Percentiles rank a stretch among this genome's conserved stretches.
Conservation (phyloP, 2,329 filamentous ascomycete species). For the Paramyrothecium sp. region DNA sequence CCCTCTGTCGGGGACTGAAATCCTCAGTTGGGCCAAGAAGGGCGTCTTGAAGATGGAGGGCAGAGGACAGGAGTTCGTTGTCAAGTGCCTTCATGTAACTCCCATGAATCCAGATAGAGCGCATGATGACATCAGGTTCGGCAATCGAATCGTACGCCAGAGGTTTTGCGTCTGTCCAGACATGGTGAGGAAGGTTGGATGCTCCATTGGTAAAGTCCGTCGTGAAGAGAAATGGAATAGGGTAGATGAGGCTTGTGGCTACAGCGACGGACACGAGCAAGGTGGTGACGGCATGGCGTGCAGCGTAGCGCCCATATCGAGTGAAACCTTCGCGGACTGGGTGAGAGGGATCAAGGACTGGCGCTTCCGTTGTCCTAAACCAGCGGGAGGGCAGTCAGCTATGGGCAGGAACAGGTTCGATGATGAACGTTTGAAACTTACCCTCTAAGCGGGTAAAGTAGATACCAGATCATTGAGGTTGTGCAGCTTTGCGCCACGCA, state of each 20-base stretch:
- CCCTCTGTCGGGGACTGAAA: conserved; percentile 46
- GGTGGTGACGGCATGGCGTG: conserved; percentile 72
- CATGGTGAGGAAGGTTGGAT: conserved; percentile 73
- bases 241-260: conserved; percentile 69
- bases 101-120: conserved; percentile 78
- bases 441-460: conserved; percentile 76
- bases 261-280: conserved; percentile 72
- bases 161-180: conserved; percentile 74
- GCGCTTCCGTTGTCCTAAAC: conserved; percentile 70
- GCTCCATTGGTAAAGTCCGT: conserved; percentile 70
- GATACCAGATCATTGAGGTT: conserved; percentile 68
- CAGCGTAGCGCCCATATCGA: conserved; percentile 68
- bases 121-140: conserved; percentile 73
- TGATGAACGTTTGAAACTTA: conserved; percentile 44
- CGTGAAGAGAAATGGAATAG: conserved; percentile 72
- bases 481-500: not conserved
- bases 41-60: conserved; percentile 68
- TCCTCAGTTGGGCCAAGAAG: conserved; percentile 61
- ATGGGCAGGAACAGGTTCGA: not conserved
- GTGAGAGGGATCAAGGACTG: conserved; percentile 61
- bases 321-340: conserved; percentile 64
- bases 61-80: conserved; percentile 61
- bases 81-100: conserved; percentile 77
- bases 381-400: not conserved
- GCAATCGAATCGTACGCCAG: conserved; percentile 49